phyloP scores from a whole-genome alignment of 306 rosid genomes.

The Lathyrus tuberosus region DNA sequence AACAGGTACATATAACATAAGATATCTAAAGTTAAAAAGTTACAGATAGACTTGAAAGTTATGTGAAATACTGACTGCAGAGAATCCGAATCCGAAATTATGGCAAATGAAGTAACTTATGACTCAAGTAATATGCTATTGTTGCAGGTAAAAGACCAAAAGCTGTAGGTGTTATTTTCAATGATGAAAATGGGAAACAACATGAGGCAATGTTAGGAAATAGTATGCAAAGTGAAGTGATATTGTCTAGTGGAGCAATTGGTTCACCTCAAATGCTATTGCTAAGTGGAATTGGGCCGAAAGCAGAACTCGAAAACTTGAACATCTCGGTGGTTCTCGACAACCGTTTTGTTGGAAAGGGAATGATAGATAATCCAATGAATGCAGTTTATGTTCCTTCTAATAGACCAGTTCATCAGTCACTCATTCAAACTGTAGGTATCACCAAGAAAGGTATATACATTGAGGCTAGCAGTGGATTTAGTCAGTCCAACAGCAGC shows the following conservation, averaged over 20 bases:
- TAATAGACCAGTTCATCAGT: slow-evolving; percentile 51
- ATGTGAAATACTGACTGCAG: not conserved
- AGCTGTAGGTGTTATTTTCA: slow-evolving; percentile 79
- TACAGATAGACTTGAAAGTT: not conserved
- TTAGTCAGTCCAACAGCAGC: slow-evolving; percentile 74
- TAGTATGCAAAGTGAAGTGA: slow-evolving; percentile 61
- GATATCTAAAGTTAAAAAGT: not conserved
- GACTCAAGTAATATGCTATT: slow-evolving; percentile 11
- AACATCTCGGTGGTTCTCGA: slow-evolving; percentile 68
- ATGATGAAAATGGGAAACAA: slow-evolving; percentile 80
- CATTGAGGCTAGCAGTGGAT: slow-evolving; percentile 92
- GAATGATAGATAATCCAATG: slow-evolving; percentile 97
- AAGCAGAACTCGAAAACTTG: slow-evolving; percentile 60
- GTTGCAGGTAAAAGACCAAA: slow-evolving; percentile 64
- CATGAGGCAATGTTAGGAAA: slow-evolving; percentile 65
- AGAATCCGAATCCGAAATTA: not conserved
- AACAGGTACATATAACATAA: slow-evolving; percentile 41
- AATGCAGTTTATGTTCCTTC: slow-evolving; percentile 80
- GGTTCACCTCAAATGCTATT: slow-evolving; percentile 85
- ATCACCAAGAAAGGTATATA: slow-evolving; percentile 84
- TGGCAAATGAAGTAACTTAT: not conserved
- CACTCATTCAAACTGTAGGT: slow-evolving; percentile 87
- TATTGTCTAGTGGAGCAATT: slow-evolving; percentile 82
- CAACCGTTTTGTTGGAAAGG: slow-evolving; percentile 75
- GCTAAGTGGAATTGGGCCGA: slow-evolving; percentile 93